These are phyloP conservation scores for Suillus subaureus DNA, from an alignment of 768 basidiomycete genomes.

Conservation along the genomic window DNA sequence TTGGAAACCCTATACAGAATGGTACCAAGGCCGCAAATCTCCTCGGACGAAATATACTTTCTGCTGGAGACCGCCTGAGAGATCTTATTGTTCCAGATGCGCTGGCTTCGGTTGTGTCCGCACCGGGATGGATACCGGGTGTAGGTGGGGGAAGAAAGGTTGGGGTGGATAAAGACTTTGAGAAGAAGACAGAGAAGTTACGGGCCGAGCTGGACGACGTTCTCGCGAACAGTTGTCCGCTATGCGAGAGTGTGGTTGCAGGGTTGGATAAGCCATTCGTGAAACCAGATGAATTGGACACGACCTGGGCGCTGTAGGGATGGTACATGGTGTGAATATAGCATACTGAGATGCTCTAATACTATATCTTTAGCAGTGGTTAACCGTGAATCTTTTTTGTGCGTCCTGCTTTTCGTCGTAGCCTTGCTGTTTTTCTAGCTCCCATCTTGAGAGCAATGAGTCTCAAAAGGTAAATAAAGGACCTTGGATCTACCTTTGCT, in stretches of 20 bases:
- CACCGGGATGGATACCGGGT: slow-evolving; percentile 77
- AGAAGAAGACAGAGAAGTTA: slow-evolving; percentile 70
- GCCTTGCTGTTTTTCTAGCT: slow-evolving; percentile 71
- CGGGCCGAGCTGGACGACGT: slow-evolving; percentile 87
- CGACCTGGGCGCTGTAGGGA: slow-evolving; percentile 69
- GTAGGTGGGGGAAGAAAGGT: slow-evolving; percentile 54
- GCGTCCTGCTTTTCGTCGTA: slow-evolving; percentile 72
- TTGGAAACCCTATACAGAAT: slow-evolving; percentile 60
- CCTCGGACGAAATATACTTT: slow-evolving; percentile 78
- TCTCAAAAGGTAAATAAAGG: background rate
- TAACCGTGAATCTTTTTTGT: slow-evolving; percentile 82
- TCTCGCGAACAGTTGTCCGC: slow-evolving; percentile 85
- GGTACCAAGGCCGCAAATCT: slow-evolving; percentile 66
- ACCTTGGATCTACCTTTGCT: slow-evolving; percentile 21
- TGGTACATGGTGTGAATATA: slow-evolving; percentile 1
- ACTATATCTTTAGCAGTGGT: slow-evolving; percentile 19
- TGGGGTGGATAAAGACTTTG: slow-evolving; percentile 47
- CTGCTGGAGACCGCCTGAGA: slow-evolving; percentile 85
- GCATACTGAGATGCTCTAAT: slow-evolving; percentile 15
- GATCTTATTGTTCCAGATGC: slow-evolving; percentile 96
- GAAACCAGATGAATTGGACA: slow-evolving; percentile 73
- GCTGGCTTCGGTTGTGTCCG: slow-evolving; percentile 79
- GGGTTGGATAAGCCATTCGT: slow-evolving; percentile 89
- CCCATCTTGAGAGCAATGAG: slow-evolving; percentile 60
- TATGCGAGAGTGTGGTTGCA: slow-evolving; percentile 89